Evolutionary conservation across 2,329 filamentous ascomycete genomes (phyloP).

Genomic region (Pestalotiopsis sp.): DNA sequence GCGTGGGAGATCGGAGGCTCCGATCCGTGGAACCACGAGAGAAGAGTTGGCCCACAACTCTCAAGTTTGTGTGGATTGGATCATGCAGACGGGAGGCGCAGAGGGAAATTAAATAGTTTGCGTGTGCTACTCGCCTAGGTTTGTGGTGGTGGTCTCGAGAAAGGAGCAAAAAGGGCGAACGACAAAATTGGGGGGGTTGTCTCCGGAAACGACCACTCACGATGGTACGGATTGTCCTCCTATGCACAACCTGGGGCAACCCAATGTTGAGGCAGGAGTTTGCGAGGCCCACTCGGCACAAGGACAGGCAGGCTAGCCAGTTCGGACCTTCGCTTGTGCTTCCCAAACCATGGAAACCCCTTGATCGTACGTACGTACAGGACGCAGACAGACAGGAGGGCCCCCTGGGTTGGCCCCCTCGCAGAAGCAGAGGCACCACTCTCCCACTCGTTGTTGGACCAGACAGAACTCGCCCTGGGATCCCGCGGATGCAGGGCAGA

Average conservation of each 20-base stretch:
- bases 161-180: neutral
- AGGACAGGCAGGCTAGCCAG: neutral
- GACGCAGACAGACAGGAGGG: neutral
- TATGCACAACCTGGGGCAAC: neutral
- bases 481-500: neutral
- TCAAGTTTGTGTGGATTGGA: neutral
- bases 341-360: neutral
- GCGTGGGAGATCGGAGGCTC: neutral
- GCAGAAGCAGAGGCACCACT: neutral
- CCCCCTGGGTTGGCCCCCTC: neutral
- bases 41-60: neutral
- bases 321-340: neutral
- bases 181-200: neutral
- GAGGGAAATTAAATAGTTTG: neutral
- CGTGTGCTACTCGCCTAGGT: neutral
- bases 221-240: neutral
- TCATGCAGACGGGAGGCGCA: neutral
- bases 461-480: neutral
- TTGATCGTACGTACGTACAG: constrained; percentile 5
- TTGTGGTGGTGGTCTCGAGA: neutral
- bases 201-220: neutral
- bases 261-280: constrained; percentile 5
- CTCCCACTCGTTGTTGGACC: neutral
- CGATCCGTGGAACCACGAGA: neutral
- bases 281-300: constrained; percentile 7